phyloP scores from a whole-genome alignment of 768 basidiomycete species.

The Tricholoma hemisulphureum region DNA sequence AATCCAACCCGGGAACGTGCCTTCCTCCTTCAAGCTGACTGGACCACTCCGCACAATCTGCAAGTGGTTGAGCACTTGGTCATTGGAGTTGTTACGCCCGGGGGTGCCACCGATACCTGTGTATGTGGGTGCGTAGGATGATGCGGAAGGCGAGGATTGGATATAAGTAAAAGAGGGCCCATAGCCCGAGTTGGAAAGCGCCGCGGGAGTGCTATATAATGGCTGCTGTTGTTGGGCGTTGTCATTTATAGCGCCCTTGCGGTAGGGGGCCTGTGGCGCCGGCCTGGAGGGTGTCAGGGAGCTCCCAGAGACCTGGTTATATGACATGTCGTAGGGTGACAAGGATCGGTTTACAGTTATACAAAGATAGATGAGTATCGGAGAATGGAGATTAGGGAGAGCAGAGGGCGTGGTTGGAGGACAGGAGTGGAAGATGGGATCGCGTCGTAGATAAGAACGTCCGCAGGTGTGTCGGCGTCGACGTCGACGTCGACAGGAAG shows the following conservation, averaged over 20 bases:
- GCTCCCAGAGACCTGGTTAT: conserved; percentile 40
- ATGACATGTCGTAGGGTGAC: conserved; percentile 29
- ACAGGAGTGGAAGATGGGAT: conserved; percentile 2
- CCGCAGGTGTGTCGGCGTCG: conserved; percentile 9
- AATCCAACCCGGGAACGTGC: conserved; percentile 79
- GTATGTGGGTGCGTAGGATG: conserved; percentile 66
- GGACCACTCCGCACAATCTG: conserved; percentile 66
- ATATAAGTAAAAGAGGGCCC: conserved; percentile 56
- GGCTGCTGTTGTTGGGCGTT: conserved; percentile 33
- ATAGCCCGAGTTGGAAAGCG: conserved; percentile 57
- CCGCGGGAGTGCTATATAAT: conserved; percentile 37
- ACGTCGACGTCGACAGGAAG: conserved; percentile 7
- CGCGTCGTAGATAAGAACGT: conserved; percentile 4
- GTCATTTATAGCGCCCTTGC: conserved; percentile 30
- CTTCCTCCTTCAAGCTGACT: conserved; percentile 91
- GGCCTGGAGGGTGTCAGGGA: conserved; percentile 78
- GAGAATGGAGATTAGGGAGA: no score
- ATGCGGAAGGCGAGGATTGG: conserved; percentile 49
- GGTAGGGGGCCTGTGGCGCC: conserved; percentile 67
- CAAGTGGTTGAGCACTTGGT: conserved; percentile 32
- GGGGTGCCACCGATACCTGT: conserved; percentile 83
- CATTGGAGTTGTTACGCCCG: conserved; percentile 57
- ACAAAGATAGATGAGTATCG: conserved; percentile 2
- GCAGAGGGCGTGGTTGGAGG: no score
- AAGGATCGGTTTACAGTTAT: background rate